Percentiles rank a stretch among this genome's conserved stretches.
Evolutionary conservation across 371 early-diverging fungal genomes (phyloP).

Genomic region (Mucor irregularis): DNA sequence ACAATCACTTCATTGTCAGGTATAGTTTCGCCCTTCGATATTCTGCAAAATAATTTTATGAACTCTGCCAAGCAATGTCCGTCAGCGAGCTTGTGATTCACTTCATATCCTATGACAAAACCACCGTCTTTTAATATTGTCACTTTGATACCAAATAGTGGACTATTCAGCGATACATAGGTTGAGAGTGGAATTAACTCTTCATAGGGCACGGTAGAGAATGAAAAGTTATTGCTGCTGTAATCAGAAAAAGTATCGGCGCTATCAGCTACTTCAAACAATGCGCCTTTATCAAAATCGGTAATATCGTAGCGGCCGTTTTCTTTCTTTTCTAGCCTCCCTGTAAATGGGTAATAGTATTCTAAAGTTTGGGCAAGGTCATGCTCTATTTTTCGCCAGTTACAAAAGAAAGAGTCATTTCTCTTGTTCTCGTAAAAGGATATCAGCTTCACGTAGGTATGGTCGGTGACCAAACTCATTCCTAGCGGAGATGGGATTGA

Average conservation of each 20-base stretch:
- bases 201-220: constrained; percentile 5
- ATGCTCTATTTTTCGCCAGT: background rate
- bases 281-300: constrained; percentile 16
- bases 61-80: constrained; percentile 1
- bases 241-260: constrained; percentile 12
- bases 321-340: constrained; percentile 4
- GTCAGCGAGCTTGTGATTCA: constrained; percentile 20
- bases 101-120: background rate
- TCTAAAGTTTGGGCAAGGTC: constrained; percentile 1
- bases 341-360: constrained; percentile 11
- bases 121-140: constrained; percentile 7
- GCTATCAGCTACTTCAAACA: constrained; percentile 15
- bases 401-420: constrained; percentile 12
- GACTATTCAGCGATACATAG: constrained; percentile 3
- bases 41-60: background rate
- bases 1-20: background rate
- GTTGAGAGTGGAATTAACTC: constrained; percentile 8
- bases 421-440: constrained; percentile 11
- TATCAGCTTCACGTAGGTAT: constrained; percentile 3
- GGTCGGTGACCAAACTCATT: constrained; percentile 14
- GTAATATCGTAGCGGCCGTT: constrained; percentile 15
- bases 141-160: constrained; percentile 8
- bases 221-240: constrained; percentile 9
- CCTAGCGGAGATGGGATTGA: constrained; percentile 15
- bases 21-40: background rate